Evolutionary conservation across 2,329 filamentous ascomycete species (phyloP), one percentile per base, ranked within the genome.

Genomic region (Lachnellula cervina): DNA sequence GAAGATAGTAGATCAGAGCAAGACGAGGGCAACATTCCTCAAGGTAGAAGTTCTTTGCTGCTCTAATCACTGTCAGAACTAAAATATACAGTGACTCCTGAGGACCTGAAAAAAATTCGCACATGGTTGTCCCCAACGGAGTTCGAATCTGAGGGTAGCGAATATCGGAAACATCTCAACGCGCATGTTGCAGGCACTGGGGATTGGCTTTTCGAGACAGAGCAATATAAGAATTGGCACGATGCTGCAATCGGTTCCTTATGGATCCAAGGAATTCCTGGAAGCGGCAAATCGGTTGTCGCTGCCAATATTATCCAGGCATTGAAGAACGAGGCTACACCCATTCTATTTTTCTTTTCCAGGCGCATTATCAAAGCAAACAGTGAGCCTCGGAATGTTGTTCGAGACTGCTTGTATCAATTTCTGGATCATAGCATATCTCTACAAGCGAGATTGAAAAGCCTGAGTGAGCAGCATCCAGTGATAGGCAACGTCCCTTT

Each of bases 181-280:
- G 25, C 51, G 13, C 51, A 57, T 21, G 50, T 50, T n/a, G 42
- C 35, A 34, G 47, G 42, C 11, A 57, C 55, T 7, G 51, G 51
- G 3, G n/a, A 50, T 13, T 57, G 55, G 55, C 6, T 57, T n/a
- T 34, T 37, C 9, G 23, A 50, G 32, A 54, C 55, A 5, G 19
- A 49, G 5, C 28, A 50, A 43, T 57, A 37, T 34, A 25, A 47
- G 19, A 21, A 40, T 1, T 57, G 55, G 55, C 25, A 54, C 38
- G 28, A 46, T 17, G 32, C 38, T 21, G 51, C 45, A 5, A 55
- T 67, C 35, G 73, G 73, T 4, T 68, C 76, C 38, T 56, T 78
- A 0, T 78, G 74, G 75, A 73, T 79, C 23, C 70, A 70, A 38
- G 76, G 76, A 0, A 75, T 76, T 2, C 70, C 74, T 1, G 74